Conservation (phyloP, 1,284 basidiomycete species). For the Clitocybe nebularis region DNA sequence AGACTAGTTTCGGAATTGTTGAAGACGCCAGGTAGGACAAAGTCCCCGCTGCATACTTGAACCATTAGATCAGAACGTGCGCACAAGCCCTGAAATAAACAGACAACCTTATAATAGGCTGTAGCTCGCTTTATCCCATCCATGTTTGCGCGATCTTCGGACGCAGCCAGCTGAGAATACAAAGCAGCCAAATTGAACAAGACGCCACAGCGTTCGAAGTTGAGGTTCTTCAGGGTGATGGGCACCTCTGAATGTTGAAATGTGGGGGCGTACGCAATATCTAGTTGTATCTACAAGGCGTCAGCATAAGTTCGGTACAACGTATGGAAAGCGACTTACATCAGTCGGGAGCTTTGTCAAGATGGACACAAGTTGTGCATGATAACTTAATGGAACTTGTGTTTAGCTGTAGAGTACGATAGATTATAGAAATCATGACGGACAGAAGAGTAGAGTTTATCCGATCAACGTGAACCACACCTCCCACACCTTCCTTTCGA, state of each 20-base stretch:
- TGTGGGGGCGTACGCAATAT: conserved; percentile 72
- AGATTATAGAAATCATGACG: conserved; percentile 21
- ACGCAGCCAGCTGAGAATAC: conserved; percentile 68
- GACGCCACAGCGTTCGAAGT: conserved; percentile 74
- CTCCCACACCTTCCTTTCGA: conserved; percentile 58
- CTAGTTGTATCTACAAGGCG: conserved; percentile 63
- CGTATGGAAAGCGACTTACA: conserved; percentile 24
- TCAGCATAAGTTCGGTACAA: conserved; percentile 5
- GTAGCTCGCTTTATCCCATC: conserved; percentile 80
- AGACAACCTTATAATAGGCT: conserved; percentile 65
- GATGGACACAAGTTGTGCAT: conserved; percentile 81
- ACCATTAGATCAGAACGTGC: too few species aligned
- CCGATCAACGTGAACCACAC: conserved; percentile 56
- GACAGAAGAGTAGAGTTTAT: conserved; percentile 47
- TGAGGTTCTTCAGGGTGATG: conserved; percentile 65
- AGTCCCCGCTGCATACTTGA: conserved; percentile 74
- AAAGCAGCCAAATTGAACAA: conserved; percentile 85
- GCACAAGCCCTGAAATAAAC: too few species aligned
- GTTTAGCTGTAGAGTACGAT: conserved; percentile 13
- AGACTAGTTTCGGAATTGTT: conserved; percentile 53
- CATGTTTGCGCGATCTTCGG: conserved; percentile 64
- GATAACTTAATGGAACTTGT: conserved; percentile 57
- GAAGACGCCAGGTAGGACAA: conserved; percentile 61
- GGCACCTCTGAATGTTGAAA: conserved; percentile 59
- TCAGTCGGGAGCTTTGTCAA: conserved; percentile 46